These are phyloP conservation scores for Fusarium sp. DNA, from an alignment of 2,329 filamentous ascomycete species.

Conservation along the genomic window DNA sequence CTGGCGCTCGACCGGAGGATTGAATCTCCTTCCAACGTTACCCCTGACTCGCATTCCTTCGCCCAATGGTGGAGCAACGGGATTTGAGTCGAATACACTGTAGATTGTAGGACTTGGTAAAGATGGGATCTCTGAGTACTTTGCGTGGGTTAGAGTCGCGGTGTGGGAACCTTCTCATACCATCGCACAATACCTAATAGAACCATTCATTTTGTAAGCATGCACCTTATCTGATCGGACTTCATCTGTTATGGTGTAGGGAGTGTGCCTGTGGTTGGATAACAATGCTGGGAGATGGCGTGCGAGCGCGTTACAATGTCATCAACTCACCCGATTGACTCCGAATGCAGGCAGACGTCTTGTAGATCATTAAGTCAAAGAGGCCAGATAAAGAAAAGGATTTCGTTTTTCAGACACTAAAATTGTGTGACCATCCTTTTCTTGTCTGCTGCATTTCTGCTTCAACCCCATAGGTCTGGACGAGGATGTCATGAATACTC, in stretches of 20 bases:
- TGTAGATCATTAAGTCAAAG: background rate
- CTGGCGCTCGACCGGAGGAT: background rate
- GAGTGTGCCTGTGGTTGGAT: background rate
- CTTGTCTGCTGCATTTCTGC: background rate
- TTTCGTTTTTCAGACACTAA: background rate
- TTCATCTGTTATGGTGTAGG: no score
- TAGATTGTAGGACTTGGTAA: background rate
- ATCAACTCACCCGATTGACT: background rate
- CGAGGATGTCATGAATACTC: constrained; percentile 4
- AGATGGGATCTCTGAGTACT: background rate
- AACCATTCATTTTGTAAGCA: background rate
- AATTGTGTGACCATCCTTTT: constrained; percentile 3
- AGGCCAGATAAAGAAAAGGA: background rate
- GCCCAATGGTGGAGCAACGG: background rate
- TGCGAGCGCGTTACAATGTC: background rate
- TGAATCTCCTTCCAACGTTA: background rate
- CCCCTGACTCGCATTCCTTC: background rate
- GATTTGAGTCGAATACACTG: no score
- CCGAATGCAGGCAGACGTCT: background rate
- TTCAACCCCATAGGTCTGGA: background rate
- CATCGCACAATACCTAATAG: background rate
- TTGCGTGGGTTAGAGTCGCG: background rate
- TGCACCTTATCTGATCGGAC: background rate
- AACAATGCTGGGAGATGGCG: background rate
- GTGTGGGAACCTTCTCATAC: background rate